phyloP scores from a whole-genome alignment of 148 eudicot species.

The Cornus suecica region DNA sequence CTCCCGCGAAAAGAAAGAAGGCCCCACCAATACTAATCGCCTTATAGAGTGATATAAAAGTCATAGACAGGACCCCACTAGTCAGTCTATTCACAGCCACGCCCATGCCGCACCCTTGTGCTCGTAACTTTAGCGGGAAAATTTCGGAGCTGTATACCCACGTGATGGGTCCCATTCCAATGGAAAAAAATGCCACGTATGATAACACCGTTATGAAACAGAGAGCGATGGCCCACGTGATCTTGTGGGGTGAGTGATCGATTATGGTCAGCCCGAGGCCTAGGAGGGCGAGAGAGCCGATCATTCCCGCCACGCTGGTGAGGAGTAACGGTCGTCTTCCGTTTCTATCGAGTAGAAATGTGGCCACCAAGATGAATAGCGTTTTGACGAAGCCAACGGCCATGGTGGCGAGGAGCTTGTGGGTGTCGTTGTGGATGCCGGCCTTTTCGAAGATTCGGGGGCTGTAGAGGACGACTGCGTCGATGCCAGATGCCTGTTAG shows the following conservation, averaged over 20 bases:
- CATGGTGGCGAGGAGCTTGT: constrained; percentile 27
- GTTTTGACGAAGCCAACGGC: constrained; percentile 43
- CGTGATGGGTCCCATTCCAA: constrained; percentile 51
- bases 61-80: constrained; percentile 55
- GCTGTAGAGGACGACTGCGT: constrained; percentile 50
- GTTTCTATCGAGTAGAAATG: constrained; percentile 28
- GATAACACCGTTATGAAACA: constrained; percentile 19
- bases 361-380: constrained; percentile 36
- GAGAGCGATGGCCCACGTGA: constrained; percentile 33
- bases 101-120: constrained; percentile 53
- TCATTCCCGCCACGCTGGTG: constrained; percentile 25
- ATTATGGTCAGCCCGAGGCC: constrained; percentile 26
- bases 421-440: constrained; percentile 24
- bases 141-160: constrained; percentile 54
- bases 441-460: constrained; percentile 49
- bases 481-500: constrained; percentile 48
- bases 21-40: constrained; percentile 62
- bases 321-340: constrained; percentile 39
- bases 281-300: constrained; percentile 11
- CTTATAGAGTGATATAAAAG: constrained; percentile 45
- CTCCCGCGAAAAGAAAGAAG: constrained; percentile 47
- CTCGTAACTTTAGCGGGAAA: constrained; percentile 43
- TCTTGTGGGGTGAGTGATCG: constrained; percentile 15
- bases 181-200: constrained; percentile 38
- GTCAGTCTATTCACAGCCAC: constrained; percentile 51